Evolutionary conservation across 1,284 basidiomycete species (phyloP).

Genomic region (Rhodotorula sp.): DNA sequence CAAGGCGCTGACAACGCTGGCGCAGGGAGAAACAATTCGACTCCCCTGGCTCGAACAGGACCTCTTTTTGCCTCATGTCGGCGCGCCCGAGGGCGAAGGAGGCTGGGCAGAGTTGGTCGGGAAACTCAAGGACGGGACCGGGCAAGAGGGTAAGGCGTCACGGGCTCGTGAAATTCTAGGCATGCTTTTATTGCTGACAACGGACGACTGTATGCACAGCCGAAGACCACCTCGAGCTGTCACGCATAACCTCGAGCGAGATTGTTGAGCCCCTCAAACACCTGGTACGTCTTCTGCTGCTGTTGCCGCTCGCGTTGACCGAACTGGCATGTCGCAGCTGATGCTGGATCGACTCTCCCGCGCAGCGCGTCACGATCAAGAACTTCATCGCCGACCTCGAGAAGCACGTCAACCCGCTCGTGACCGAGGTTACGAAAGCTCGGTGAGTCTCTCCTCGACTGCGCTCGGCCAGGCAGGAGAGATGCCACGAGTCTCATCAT

Average conservation of each 20-base stretch:
- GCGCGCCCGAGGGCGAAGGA: not conserved
- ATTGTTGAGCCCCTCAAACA: constrained; percentile 28
- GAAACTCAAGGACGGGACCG: not conserved
- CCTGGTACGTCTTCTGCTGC: constrained; percentile 17
- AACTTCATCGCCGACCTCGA: constrained; percentile 25
- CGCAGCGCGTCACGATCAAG: constrained; percentile 26
- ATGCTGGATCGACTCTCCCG: not conserved
- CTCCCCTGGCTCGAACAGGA: constrained; percentile 2
- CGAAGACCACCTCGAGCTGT: constrained; percentile 15
- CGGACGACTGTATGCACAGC: constrained; percentile 1
- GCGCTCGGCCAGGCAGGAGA: too few species aligned
- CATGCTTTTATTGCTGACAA: not conserved
- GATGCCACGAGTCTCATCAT: not conserved
- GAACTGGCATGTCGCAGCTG: not conserved
- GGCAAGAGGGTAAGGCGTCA: constrained; percentile 1
- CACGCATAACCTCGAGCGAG: not conserved
- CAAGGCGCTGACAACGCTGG: not conserved
- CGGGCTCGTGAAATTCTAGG: not conserved
- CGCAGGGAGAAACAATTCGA: not conserved
- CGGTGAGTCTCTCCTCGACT: constrained; percentile 1
- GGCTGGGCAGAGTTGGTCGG: constrained; percentile 4
- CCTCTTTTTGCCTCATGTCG: constrained; percentile 2
- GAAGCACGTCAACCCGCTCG: constrained; percentile 21
- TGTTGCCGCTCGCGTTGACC: too few species aligned
- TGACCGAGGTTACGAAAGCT: constrained; percentile 20